Evolutionary conservation across 2,329 filamentous ascomycete genomes (phyloP).

Genomic region (Phyllosticta citrichinensis): DNA sequence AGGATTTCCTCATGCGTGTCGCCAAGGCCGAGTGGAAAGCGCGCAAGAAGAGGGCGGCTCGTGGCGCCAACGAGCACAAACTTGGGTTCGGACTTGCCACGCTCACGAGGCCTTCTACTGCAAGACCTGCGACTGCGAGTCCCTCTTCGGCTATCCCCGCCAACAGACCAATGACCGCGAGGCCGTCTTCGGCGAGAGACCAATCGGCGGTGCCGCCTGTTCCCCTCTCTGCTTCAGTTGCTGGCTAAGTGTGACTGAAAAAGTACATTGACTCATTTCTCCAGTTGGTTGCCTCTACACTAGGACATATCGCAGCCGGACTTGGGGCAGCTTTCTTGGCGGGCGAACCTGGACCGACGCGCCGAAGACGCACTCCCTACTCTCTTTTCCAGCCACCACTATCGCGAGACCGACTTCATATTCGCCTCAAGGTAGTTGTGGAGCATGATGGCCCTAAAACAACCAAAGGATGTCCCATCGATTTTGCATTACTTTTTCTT

Average conservation of each 20-base stretch:
- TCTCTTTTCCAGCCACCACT: neutral
- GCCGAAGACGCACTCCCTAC: neutral
- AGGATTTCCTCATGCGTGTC: conserved; percentile 86
- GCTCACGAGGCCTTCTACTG: neutral
- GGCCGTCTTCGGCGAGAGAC: neutral
- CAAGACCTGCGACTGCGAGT: neutral
- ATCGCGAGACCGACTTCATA: neutral
- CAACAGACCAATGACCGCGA: neutral
- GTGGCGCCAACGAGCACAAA: neutral
- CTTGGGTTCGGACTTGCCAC: neutral
- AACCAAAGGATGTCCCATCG: neutral
- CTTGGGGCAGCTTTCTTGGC: neutral
- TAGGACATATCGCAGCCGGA: neutral
- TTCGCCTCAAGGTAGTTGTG: neutral
- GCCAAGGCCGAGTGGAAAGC: conserved; percentile 79
- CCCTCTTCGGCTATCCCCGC: neutral
- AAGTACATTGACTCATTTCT: neutral
- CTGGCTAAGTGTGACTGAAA: neutral
- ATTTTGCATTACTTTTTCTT: neutral
- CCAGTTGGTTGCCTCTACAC: neutral
- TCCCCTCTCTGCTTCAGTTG: neutral
- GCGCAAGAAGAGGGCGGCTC: conserved; percentile 41
- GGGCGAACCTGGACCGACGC: neutral
- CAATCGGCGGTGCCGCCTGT: neutral
- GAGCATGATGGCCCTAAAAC: neutral